These are phyloP conservation scores for Podaxis sp. DNA, from an alignment of 768 basidiomycete species.

Conservation along the genomic window DNA sequence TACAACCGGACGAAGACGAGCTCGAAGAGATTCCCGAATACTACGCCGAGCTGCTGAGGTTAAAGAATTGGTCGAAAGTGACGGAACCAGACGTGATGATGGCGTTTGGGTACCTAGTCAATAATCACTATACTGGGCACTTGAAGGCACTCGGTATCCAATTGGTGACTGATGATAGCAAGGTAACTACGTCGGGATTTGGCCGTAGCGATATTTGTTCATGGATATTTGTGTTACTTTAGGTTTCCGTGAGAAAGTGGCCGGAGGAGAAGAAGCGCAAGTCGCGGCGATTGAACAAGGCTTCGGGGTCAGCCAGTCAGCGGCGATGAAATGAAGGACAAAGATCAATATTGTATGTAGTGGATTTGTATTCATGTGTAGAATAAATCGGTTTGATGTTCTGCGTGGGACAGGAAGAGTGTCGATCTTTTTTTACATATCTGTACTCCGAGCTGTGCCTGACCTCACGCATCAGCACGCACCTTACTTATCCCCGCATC, in stretches of 20 bases:
- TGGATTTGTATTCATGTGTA: neutral
- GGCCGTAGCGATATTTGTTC: neutral
- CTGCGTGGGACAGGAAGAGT: neutral
- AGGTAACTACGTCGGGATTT: neutral
- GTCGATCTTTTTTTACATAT: no score
- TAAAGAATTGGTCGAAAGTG: constrained; percentile 35
- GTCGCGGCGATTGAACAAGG: constrained; percentile 3
- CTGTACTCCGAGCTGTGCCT: constrained; percentile 6
- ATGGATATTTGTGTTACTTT: neutral
- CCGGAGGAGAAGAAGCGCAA: constrained; percentile 4
- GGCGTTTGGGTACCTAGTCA: constrained; percentile 11
- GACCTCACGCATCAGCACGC: neutral
- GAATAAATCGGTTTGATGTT: neutral
- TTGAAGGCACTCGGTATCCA: neutral
- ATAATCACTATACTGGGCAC: constrained; percentile 6
- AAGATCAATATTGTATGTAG: neutral
- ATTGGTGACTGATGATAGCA: neutral
- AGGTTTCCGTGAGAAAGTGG: constrained; percentile 10
- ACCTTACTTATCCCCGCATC: neutral
- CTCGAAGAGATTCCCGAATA: constrained; percentile 21
- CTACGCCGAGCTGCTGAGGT: constrained; percentile 22
- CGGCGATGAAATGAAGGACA: neutral
- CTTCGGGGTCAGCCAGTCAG: neutral
- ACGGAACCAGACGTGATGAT: constrained; percentile 21
- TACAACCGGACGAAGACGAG: constrained; percentile 35